Base-by-base conservation (phyloP, 257 asterid species). In the Thymus quinquecostatus region DNA sequence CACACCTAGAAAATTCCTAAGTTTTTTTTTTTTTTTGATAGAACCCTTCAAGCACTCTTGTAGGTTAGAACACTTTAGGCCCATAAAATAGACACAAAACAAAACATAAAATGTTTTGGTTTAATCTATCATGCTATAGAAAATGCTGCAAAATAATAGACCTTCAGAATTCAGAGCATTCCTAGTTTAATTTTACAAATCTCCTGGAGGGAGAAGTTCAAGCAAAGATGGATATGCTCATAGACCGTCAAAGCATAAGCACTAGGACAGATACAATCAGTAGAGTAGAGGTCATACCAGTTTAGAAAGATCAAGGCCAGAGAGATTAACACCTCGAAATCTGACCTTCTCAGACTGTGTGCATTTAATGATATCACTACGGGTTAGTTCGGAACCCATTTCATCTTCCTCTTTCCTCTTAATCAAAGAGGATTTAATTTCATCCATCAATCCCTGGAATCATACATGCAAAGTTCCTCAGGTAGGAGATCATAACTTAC, bases 241-340 rank as follows among this genome's bases (percentile, higher is more conserved):
- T 57, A 11, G 71, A 64, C 65, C 62, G 61, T 21, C 14, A 38
- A 2, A 60, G 56, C 45, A 27, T 45, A 53, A 76, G 44, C 30
- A 56, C 36, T 48, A 50, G 28, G 30, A 43, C 41, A 38, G 70
- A 21, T 58, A 28, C 50, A 71, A 65, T 30, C 56, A 65, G 69
- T 56, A 66, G 75, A 74, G 71, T 54, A 69, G 48, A 40, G 72
- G 79, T 58, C 44, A 66, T 48, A 92, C 97, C 96, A 92, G 82
- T 75, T 92, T 92, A 54, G 97, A 92, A 68, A 92, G 96, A 83
- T 90, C 96, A 69, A 91, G 92, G 72, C 96, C 96, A 64, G 98
- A 89, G 72, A 93, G 90, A 83, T 90, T 93, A 77, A 93, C 75
- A 81, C 98, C 98, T 62, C 97, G 96, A 78, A 93, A 87, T 81